phyloP scores from a whole-genome alignment of 1,284 basidiomycete species.

The Pseudozyma flocculosa region DNA sequence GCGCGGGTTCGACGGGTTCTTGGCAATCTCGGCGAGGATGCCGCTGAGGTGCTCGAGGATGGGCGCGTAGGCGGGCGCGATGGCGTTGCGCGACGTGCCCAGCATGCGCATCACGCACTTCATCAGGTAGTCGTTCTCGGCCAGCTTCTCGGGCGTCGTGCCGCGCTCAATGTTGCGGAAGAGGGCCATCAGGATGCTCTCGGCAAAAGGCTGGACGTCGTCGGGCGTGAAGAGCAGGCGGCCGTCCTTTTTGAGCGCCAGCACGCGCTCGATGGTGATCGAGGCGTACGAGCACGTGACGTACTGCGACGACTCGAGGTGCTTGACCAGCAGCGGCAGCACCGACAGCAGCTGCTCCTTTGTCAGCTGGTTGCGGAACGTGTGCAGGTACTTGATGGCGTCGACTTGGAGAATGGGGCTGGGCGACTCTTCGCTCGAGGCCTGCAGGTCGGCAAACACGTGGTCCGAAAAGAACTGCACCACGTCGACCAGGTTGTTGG shows the following conservation, averaged over 20 bases:
- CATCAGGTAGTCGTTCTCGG: constrained; percentile 98
- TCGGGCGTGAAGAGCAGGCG: constrained; percentile 70
- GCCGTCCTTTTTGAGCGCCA: constrained; percentile 74
- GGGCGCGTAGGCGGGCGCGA: constrained; percentile 70
- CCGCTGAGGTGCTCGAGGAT: constrained; percentile 74
- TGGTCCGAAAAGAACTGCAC: constrained; percentile 93
- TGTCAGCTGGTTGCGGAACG: constrained; percentile 89
- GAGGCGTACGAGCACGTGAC: constrained; percentile 61
- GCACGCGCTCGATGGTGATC: constrained; percentile 60
- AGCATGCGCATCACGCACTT: constrained; percentile 96
- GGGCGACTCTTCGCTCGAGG: constrained; percentile 61
- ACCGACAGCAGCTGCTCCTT: constrained; percentile 92
- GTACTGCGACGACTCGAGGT: constrained; percentile 64
- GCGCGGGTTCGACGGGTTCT: constrained; percentile 94
- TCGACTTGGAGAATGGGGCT: constrained; percentile 88
- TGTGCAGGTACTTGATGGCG: constrained; percentile 70
- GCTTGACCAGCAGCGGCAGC: constrained; percentile 80
- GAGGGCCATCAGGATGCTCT: constrained; percentile 73
- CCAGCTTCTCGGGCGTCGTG: constrained; percentile 86
- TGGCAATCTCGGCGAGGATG: constrained; percentile 83
- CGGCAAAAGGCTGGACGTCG: constrained; percentile 81
- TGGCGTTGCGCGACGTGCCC: constrained; percentile 77
- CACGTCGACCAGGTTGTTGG: constrained; percentile 87
- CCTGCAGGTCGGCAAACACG: constrained; percentile 83
- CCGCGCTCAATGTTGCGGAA: constrained; percentile 79